phyloP scores from a whole-genome alignment of 108 stramenopile species.

The Stephanodiscus minutulus region DNA sequence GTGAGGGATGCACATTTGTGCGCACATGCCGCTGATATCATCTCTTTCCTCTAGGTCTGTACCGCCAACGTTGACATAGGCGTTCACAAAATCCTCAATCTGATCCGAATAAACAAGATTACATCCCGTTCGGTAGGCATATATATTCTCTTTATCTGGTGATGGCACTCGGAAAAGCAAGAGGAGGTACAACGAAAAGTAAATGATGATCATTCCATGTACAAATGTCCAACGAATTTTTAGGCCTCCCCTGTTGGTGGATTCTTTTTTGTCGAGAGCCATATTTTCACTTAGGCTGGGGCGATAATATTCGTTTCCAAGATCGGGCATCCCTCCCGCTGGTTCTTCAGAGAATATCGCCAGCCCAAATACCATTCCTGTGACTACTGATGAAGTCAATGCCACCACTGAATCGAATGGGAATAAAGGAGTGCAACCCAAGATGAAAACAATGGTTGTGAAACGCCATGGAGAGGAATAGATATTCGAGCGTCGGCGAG shows the following conservation, averaged over 20 bases:
- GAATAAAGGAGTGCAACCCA: constrained; percentile 28
- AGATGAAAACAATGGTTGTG: constrained; percentile 12
- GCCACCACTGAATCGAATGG: constrained; percentile 34
- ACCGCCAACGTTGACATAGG: constrained; percentile 14
- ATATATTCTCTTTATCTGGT: constrained; percentile 35
- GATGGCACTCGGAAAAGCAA: constrained; percentile 27
- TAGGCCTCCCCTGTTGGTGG: neutral
- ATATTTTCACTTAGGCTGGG: neutral
- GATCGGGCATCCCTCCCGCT: constrained; percentile 1
- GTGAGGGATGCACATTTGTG: constrained; percentile 60
- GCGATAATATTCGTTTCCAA: neutral
- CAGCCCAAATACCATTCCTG: constrained; percentile 17
- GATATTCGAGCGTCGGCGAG: constrained; percentile 4
- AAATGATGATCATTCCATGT: constrained; percentile 1
- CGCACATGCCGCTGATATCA: constrained; percentile 38
- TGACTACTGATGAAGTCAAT: constrained; percentile 8
- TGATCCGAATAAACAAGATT: constrained; percentile 49
- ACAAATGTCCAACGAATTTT: constrained; percentile 28
- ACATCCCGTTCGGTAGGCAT: constrained; percentile 56
- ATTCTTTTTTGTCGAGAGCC: neutral
- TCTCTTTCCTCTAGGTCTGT: constrained; percentile 23
- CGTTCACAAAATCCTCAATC: constrained; percentile 36
- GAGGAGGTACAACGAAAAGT: constrained; percentile 28
- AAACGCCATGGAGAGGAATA: constrained; percentile 26
- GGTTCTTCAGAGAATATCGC: constrained; percentile 3